phyloP scores from a whole-genome alignment of 768 basidiomycete genomes.

The Naematelia encephala region DNA sequence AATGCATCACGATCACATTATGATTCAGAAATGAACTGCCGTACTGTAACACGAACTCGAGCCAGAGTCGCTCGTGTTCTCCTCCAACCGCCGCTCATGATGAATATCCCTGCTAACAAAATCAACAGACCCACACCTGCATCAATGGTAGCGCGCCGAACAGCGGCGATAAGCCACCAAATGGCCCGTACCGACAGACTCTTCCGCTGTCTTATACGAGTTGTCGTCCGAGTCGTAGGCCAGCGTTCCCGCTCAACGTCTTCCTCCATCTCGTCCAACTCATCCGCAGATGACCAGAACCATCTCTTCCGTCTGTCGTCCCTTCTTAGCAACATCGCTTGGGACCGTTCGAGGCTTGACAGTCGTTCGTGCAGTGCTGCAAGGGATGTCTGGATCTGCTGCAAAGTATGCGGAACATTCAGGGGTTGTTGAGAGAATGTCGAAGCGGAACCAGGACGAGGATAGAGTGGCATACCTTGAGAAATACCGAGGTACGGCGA shows the following conservation, averaged over 20 bases:
- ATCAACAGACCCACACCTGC: conserved; percentile 31
- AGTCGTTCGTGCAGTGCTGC: conserved; percentile 44
- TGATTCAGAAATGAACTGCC: conserved; percentile 10
- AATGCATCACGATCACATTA: conserved; percentile 2
- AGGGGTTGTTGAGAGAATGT: conserved; percentile 27
- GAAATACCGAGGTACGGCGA: conserved; percentile 18
- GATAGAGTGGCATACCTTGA: neutral
- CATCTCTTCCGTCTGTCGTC: conserved; percentile 24
- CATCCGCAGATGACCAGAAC: conserved; percentile 29
- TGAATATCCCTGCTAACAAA: conserved; percentile 22
- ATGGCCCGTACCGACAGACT: conserved; percentile 26
- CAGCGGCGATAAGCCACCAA: conserved; percentile 25
- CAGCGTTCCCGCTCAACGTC: conserved; percentile 15
- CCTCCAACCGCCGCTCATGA: conserved; percentile 32
- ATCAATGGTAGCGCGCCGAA: conserved; percentile 39
- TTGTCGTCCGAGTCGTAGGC: conserved; percentile 3
- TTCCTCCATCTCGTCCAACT: conserved; percentile 33
- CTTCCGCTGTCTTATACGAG: conserved; percentile 7
- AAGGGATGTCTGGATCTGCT: conserved; percentile 46
- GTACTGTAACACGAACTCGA: conserved; percentile 16
- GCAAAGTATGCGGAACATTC: conserved; percentile 31
- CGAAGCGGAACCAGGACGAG: conserved; percentile 30
- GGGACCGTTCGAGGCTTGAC: conserved; percentile 38
- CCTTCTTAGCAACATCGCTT: conserved; percentile 32
- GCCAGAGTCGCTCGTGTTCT: conserved; percentile 18